Conservation (phyloP, 2,329 filamentous ascomycete species). For the Nigrograna mackinnonii region DNA sequence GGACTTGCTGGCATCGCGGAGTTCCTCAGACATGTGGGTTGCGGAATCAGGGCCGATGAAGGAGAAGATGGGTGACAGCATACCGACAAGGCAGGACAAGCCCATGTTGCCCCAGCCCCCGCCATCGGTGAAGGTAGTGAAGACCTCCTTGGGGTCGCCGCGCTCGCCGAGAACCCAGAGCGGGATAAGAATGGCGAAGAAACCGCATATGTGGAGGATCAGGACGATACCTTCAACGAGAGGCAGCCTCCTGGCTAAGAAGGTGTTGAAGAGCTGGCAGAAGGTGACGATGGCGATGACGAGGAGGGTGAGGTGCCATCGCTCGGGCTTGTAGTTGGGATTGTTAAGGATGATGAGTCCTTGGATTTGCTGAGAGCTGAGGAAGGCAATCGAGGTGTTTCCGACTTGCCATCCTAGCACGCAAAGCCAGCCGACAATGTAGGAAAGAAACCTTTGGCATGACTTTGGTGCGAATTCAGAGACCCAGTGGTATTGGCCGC, state of each 20-base stretch:
- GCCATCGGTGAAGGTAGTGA: constrained; percentile 49
- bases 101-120: constrained; percentile 45
- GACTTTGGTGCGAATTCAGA: constrained; percentile 27
- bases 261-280: constrained; percentile 42
- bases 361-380: constrained; percentile 10
- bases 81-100: constrained; percentile 46
- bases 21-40: constrained; percentile 38
- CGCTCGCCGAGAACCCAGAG: constrained; percentile 30
- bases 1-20: constrained; percentile 24
- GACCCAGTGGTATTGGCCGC: constrained; percentile 34
- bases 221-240: constrained; percentile 48
- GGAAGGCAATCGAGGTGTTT: constrained; percentile 12
- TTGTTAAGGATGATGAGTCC: constrained; percentile 14
- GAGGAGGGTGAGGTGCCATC: constrained; percentile 52
- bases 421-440: constrained; percentile 15
- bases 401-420: constrained; percentile 16
- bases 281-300: constrained; percentile 43
- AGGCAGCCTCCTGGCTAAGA: constrained; percentile 44
- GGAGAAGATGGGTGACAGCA: constrained; percentile 32
- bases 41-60: constrained; percentile 40
- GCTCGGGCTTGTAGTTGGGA: constrained; percentile 28
- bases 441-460: constrained; percentile 23
- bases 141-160: constrained; percentile 43
- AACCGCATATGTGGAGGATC: constrained; percentile 49
- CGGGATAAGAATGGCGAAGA: constrained; percentile 49